A percentile compares a stretch with the other conserved stretches of the same genome.
Conservation (phyloP, 139 green algal species). For the Eudorina sp. region DNA sequence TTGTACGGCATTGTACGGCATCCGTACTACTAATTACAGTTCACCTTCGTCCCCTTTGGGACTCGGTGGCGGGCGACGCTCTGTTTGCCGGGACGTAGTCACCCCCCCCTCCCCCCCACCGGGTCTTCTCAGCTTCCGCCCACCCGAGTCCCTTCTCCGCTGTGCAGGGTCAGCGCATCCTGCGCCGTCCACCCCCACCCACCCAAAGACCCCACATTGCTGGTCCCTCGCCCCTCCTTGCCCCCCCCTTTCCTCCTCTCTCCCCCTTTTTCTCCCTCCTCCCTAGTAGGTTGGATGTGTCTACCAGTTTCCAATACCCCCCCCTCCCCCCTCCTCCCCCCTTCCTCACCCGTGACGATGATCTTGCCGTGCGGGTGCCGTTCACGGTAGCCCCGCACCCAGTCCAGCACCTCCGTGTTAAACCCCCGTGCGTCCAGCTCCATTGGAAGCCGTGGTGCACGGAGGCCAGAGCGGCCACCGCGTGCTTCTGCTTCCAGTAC, state of each 20-base stretch:
- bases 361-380: constrained; percentile 26
- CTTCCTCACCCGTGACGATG: constrained; percentile 13
- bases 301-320: too few species aligned
- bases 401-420: neutral
- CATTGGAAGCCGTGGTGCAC: constrained; percentile 45
- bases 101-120: neutral
- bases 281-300: too few species aligned
- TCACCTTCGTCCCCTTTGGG: too few species aligned
- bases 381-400: neutral
- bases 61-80: too few species aligned
- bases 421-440: constrained; percentile 13
- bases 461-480: neutral
- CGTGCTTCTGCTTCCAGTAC: neutral
- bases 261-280: too few species aligned
- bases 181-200: too few species aligned
- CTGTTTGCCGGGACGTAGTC: too few species aligned
- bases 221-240: neutral
- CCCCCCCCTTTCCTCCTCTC: neutral
- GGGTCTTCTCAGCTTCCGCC: neutral
- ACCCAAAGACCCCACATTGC: neutral
- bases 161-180: too few species aligned
- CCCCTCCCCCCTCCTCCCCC: neutral
- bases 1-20: too few species aligned
- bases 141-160: neutral
- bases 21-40: too few species aligned